Percentiles rank a stretch among this genome's conserved stretches.
These are phyloP conservation scores for Rhodotorula mucilaginosa DNA, from an alignment of 1,284 basidiomycete genomes.

Conservation along the genomic window DNA sequence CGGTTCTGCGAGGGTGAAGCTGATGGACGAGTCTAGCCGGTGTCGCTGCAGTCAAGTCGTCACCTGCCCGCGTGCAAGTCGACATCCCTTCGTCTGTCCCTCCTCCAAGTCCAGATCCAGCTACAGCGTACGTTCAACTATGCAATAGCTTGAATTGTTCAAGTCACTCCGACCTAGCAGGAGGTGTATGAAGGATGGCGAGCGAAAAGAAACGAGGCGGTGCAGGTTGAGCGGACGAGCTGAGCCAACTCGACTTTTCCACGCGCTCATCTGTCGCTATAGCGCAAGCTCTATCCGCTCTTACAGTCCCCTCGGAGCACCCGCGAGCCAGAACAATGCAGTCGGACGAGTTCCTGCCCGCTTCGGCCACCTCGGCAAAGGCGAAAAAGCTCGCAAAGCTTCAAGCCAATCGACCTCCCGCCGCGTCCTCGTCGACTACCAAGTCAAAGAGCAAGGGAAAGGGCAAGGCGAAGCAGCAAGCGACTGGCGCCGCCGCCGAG, in stretches of 20 bases:
- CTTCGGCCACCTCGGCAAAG: slow-evolving; percentile 31
- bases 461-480: slow-evolving; percentile 9
- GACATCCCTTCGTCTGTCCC: too few species aligned
- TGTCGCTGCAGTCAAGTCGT: too few species aligned
- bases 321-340: slow-evolving; percentile 19
- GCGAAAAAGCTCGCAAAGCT: slow-evolving; percentile 22
- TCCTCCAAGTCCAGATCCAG: too few species aligned
- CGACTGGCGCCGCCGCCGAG: not conserved
- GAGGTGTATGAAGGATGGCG: not conserved
- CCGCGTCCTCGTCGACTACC: slow-evolving; percentile 4
- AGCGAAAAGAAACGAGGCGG: not conserved
- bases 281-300: too few species aligned
- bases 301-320: not conserved
- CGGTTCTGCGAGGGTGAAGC: too few species aligned
- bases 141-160: too few species aligned
- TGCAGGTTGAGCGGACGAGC: not conserved
- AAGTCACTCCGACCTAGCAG: too few species aligned
- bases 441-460: slow-evolving; percentile 23
- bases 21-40: too few species aligned
- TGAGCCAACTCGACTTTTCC: not conserved
- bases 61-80: too few species aligned
- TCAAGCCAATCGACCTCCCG: slow-evolving; percentile 14
- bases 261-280: not conserved
- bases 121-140: too few species aligned
- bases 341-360: slow-evolving; percentile 34